Evolutionary conservation across 768 basidiomycete genomes (phyloP).

Genomic region (Basidioascus undulatus): DNA sequence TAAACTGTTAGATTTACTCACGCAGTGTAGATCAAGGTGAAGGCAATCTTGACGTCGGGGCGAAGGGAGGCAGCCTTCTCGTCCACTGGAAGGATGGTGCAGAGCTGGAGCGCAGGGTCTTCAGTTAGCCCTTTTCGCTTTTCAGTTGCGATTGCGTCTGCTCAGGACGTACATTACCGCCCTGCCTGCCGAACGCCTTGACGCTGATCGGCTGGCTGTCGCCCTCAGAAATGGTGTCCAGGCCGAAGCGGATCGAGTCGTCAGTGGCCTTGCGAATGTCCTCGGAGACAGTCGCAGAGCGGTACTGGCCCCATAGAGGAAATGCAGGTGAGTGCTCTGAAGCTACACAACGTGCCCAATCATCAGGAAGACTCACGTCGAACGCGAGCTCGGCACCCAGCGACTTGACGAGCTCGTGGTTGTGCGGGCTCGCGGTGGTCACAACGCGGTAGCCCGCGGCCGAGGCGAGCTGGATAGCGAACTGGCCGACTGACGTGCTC

Average conservation of each 20-base stretch:
- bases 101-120: background rate
- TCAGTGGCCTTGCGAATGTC: background rate
- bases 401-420: constrained; percentile 14
- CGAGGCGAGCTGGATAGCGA: constrained; percentile 10
- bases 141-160: no score
- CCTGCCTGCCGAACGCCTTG: background rate
- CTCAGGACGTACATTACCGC: constrained; percentile 4
- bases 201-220: constrained; percentile 1
- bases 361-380: no score
- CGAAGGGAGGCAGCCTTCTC: background rate
- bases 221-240: constrained; percentile 2
- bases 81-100: background rate
- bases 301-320: no score
- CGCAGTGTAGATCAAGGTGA: background rate
- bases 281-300: background rate
- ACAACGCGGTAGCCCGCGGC: constrained; percentile 10
- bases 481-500: constrained; percentile 6
- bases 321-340: background rate
- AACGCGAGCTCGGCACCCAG: constrained; percentile 10
- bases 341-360: no score
- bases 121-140: no score
- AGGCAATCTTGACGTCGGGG: constrained; percentile 1
- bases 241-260: background rate
- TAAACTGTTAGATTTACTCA: background rate
- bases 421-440: constrained; percentile 9